Evolutionary conservation across 345 rosid genomes (phyloP), one percentile per base, ranked within the genome.

Genomic region (Hevea brasiliensis): DNA sequence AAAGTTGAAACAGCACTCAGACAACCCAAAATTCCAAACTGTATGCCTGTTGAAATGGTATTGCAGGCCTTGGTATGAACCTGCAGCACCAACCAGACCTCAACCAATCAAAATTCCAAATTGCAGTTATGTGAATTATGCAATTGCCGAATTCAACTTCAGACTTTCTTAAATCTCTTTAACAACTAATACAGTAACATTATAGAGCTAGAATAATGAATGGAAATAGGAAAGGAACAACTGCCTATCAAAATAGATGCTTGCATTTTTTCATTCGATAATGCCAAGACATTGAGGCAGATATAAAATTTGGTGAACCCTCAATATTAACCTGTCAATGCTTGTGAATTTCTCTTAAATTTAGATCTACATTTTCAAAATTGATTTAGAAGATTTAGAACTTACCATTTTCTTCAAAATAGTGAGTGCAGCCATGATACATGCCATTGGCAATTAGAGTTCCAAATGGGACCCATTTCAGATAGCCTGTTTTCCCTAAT

Each of bases 381-480:
- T 2, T n/a, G 26, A 51, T 14, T 68, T 21, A 67, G n/a, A n/a
- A 29, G 63, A 59, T 27, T 27, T 55, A 55, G n/a, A 48, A 15
- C 83, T 77, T 84, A 92, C 98, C 60, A 81, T 86, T 81, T 84
- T 85, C 81, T 86, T 88, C 41, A 72, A 12, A 1, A 89, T 84
- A 40, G 97, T 82, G 14, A 94, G 85, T 10, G 90, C 89, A 27
- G 98, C 96, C 96, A 89, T 90, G 65, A 88, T 23, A 48, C 87
- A 83, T 76, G 93, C 92, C 27, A 71, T 95, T 95, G 65, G 97
- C 97, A 66, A 84, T 77, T 60, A 95, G 79, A 40, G 98, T 95
- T 40, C 99, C 97, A n/a, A 88, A 88, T 13, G 98, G 97, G 23
- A 95, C 74, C 98, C 99, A 95, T 79, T 80, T 88, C 79, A 87